Evolutionary conservation across 495 filamentous ascomycete genomes (phyloP).

Genomic region (Tetracladium setigerum): DNA sequence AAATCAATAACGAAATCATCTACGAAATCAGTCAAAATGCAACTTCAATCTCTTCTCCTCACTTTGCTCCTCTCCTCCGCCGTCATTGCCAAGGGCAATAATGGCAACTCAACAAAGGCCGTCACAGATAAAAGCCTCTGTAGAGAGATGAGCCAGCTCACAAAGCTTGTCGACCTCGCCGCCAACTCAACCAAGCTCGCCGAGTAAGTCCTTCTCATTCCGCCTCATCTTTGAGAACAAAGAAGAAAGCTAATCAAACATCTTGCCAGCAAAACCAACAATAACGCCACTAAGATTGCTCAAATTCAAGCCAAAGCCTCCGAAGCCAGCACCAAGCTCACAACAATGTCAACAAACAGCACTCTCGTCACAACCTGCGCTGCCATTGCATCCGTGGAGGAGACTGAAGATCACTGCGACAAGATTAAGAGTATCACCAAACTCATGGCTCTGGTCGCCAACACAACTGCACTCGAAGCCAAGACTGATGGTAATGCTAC

Average conservation of each 20-base stretch:
- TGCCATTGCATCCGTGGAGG: conserved; percentile 4
- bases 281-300: conserved; percentile 12
- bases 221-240: no score
- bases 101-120: conserved; percentile 1
- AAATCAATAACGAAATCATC: no score
- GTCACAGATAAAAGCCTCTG: conserved; percentile 10
- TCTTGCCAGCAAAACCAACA: conserved; percentile 6
- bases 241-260: no score
- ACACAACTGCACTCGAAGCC: background rate
- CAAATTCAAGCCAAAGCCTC: conserved; percentile 9
- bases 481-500: conserved; percentile 13
- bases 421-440: conserved; percentile 2
- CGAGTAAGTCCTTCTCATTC: no score
- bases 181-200: conserved; percentile 7
- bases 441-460: conserved; percentile 2
- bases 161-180: conserved; percentile 5
- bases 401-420: conserved; percentile 5
- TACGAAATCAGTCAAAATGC: conserved; percentile 13
- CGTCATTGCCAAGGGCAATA: conserved; percentile 8
- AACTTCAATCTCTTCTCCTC: conserved; percentile 7
- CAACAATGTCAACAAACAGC: conserved; percentile 7
- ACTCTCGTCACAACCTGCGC: conserved; percentile 5
- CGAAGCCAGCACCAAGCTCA: conserved; percentile 4
- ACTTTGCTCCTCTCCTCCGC: conserved; percentile 9
- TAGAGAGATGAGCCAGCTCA: conserved; percentile 8